Percentiles rank a stretch among this genome's conserved stretches.
phyloP scores from a whole-genome alignment of 345 rosid species.

The Acer campestre region DNA sequence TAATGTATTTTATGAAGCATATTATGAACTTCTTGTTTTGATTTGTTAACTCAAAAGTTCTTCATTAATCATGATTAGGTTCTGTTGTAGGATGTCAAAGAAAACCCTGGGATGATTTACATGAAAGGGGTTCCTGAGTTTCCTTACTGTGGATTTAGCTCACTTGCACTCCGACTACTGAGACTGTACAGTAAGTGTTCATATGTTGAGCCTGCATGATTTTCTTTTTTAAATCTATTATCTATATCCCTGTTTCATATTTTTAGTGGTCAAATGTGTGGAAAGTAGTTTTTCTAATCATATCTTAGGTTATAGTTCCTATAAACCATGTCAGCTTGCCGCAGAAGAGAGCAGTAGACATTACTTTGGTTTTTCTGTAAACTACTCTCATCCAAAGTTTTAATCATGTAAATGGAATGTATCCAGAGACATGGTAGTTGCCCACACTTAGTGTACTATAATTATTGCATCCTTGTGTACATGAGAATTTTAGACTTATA shows the following conservation, averaged over 20 bases:
- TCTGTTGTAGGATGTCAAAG: slow-evolving; percentile 76
- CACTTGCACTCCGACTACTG: slow-evolving; percentile 81
- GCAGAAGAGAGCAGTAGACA: background rate
- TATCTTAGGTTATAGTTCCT: background rate
- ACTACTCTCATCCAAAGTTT: background rate
- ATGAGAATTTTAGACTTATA: background rate
- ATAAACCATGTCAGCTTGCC: background rate
- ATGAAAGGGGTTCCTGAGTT: slow-evolving; percentile 94
- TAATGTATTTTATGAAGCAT: background rate
- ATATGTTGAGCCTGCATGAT: background rate
- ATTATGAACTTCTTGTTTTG: slow-evolving; percentile 2
- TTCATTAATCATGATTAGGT: slow-evolving; percentile 17
- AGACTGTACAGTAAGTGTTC: slow-evolving; percentile 69
- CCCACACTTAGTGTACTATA: background rate
- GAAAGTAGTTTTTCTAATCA: background rate
- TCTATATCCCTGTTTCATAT: background rate
- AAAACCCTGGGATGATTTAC: slow-evolving; percentile 86
- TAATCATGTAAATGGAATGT: background rate
- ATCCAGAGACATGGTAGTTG: background rate
- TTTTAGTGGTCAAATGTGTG: background rate
- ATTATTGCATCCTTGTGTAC: background rate
- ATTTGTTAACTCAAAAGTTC: background rate
- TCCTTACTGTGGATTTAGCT: slow-evolving; percentile 97
- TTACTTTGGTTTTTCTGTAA: background rate
- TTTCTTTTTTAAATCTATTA: background rate